A percentile compares a stretch with the other conserved stretches of the same genome.
These are phyloP conservation scores for Daldinia grandis DNA, from an alignment of 495 filamentous ascomycete genomes.

Conservation along the genomic window DNA sequence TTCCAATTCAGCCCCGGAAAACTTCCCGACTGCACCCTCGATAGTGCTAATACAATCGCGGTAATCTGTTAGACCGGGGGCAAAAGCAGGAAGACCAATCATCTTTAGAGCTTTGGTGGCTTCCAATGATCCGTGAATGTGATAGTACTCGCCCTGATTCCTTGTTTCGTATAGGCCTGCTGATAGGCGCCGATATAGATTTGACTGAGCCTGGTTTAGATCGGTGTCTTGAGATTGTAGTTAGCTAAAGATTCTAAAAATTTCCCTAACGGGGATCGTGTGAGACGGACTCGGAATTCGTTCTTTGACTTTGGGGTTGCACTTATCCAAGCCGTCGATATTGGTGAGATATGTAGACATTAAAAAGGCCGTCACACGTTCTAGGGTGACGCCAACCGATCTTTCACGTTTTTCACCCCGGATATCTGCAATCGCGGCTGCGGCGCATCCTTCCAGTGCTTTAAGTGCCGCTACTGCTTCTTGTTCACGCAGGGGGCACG, in stretches of 20 bases:
- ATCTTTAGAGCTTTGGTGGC: constrained; percentile 73
- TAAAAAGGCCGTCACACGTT: constrained; percentile 70
- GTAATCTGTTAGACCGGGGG: constrained; percentile 71
- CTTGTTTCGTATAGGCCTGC: constrained; percentile 79
- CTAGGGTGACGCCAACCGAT: constrained; percentile 67
- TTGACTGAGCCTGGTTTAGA: constrained; percentile 72
- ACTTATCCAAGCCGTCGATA: constrained; percentile 73
- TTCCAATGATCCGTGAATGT: constrained; percentile 81
- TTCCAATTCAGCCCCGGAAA: constrained; percentile 70
- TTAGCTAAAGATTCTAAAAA: constrained; percentile 31
- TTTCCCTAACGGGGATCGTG: constrained; percentile 4
- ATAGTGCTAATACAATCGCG: constrained; percentile 72
- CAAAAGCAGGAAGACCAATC: constrained; percentile 72
- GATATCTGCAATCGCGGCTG: constrained; percentile 69
- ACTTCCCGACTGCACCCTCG: constrained; percentile 69
- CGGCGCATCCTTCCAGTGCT: constrained; percentile 73
- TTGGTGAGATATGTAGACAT: constrained; percentile 78
- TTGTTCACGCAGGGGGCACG: constrained; percentile 75
- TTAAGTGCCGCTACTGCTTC: constrained; percentile 74
- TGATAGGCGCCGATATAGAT: constrained; percentile 74
- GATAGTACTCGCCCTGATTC: constrained; percentile 70
- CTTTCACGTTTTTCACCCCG: constrained; percentile 46
- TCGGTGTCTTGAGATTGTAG: constrained; percentile 67
- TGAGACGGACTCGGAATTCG: constrained; percentile 66
- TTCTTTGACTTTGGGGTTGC: constrained; percentile 65